A percentile compares a stretch with the other conserved stretches of the same genome.
These are phyloP conservation scores for Leptodermis oblonga DNA, from an alignment of 257 asterid genomes.

Conservation along the genomic window DNA sequence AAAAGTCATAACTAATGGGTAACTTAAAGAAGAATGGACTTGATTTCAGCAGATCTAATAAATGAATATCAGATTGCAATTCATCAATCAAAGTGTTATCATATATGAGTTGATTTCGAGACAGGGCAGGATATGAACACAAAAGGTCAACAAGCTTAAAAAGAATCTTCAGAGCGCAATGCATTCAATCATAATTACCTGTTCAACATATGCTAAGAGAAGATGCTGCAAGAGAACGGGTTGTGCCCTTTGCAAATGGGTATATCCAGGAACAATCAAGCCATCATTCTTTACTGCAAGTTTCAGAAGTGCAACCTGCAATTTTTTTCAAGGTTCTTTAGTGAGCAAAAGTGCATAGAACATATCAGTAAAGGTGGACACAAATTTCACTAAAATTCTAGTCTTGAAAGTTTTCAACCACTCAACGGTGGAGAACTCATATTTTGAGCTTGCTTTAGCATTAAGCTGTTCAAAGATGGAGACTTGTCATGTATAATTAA, in stretches of 20 bases:
- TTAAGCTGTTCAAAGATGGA: not conserved
- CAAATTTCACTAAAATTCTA: not conserved
- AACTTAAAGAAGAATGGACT: conserved; percentile 2
- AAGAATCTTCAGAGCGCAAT: not conserved
- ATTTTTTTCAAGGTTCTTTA: conserved; percentile 3
- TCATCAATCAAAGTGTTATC: not conserved
- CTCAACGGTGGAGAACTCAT: not conserved
- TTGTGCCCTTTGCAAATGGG: conserved; percentile 97
- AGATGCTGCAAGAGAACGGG: conserved; percentile 96
- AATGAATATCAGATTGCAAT: not conserved
- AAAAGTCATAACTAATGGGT: conserved; percentile 20
- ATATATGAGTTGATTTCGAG: not conserved
- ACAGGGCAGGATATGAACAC: not conserved
- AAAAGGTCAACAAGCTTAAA: not conserved
- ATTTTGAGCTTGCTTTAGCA: not conserved
- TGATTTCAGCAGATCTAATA: not conserved
- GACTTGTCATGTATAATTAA: not conserved
- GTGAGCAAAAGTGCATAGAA: conserved; percentile 4
- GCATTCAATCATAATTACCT: conserved; percentile 36
- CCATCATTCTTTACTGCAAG: conserved; percentile 72
- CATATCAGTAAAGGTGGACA: not conserved
- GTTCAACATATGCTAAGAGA: conserved; percentile 89
- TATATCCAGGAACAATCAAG: conserved; percentile 92
- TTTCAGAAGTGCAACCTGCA: conserved; percentile 62
- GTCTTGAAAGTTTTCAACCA: not conserved